Evolutionary conservation across 1,284 basidiomycete genomes (phyloP), one percentile per base, ranked within the genome.

Genomic region (Cryptococcus depauperatus): DNA sequence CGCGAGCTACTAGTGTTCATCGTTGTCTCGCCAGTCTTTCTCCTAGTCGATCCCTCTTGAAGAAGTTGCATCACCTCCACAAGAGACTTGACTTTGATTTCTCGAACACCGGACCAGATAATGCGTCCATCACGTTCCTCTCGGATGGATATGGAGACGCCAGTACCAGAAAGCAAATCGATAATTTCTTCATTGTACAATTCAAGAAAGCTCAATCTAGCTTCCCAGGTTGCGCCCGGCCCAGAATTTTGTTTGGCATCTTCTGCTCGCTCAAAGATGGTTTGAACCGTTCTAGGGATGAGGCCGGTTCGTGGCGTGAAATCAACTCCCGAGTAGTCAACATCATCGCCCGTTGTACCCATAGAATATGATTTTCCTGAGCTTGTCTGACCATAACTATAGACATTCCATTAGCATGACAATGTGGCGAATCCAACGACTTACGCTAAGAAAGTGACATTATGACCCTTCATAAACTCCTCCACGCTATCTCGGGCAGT

Each of bases 1-100:
- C 93, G 85, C 35, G 92, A 97, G 1, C 88, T 93, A 66, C 96
- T 90, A 4, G 90, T 86, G 66, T 98, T 98, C 93, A 98, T 97
- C 62, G 92, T 89, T 32, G 93, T 98, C 69, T 95, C 89, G 57
- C 93, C 92, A 5, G 95, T 98, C 44, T 92, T 81, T 39, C 93
- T 81, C 41, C 93, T 83, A 11, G 84, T 78, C 16, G 88, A 86
- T 26, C 93, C 93, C 58, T 88, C 83, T 55, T 83, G 82, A 50
- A 93, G 84, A 68, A 75, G 84, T 79, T 77, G 78, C 89, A 98
- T 95, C 61, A 97, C 93, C 65, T 98, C 91, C 41, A 74, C 74
- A 16, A 84, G 78, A 57, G 78, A 85, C 62, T 78, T 79, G 29
- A 97, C 93, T 56, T 78, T 80, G 51, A 93, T 80, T 73, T 98